Percentiles rank a stretch among this genome's conserved stretches.
Conservation (phyloP, 345 rosid species). For the Lumnitzera littorea region DNA sequence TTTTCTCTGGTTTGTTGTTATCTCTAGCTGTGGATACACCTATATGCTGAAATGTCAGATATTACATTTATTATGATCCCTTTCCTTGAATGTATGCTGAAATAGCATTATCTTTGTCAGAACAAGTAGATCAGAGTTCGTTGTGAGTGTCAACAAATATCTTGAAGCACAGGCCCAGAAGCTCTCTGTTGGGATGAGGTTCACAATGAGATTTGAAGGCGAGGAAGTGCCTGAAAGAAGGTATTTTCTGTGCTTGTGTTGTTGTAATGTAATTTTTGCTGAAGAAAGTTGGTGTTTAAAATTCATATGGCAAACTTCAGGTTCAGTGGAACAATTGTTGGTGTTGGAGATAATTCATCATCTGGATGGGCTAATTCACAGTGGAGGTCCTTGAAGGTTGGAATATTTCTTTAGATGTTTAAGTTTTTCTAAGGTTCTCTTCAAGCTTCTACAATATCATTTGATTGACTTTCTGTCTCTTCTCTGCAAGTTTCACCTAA, state of each 20-base stretch:
- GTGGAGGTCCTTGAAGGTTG: constrained; percentile 87
- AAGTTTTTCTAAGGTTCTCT: no score
- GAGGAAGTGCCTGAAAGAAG: constrained; percentile 92
- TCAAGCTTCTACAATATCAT: no score
- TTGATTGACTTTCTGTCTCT: no score
- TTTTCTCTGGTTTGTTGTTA: no score
- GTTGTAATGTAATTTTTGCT: background rate
- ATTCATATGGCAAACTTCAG: constrained; percentile 16
- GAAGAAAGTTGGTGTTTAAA: background rate
- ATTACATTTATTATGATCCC: no score
- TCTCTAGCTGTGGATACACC: no score
- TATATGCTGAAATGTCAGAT: no score
- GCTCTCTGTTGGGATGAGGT: constrained; percentile 72
- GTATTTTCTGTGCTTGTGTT: constrained; percentile 15
- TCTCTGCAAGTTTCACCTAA: no score
- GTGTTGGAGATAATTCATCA: constrained; percentile 57
- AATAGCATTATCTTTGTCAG: constrained; percentile 10
- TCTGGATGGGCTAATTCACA: constrained; percentile 56
- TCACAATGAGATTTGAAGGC: constrained; percentile 88
- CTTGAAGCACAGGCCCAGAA: constrained; percentile 27
- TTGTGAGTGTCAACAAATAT: constrained; percentile 31
- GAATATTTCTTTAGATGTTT: no score
- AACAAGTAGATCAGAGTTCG: constrained; percentile 35
- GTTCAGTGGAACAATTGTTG: constrained; percentile 77
- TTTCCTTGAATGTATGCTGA: background rate